phyloP scores from a whole-genome alignment of 345 rosid genomes.

The thale cress (Arabidopsis thaliana) region TAIR10.1 NC_003076.8:3849501-3850000 shows the following conservation, averaged over 20 bases:
- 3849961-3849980: slow-evolving; percentile 69
- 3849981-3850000: slow-evolving; percentile 72
- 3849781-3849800: neutral
- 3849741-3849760: slow-evolving; percentile 48
- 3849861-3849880: slow-evolving; percentile 57
- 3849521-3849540: slow-evolving; percentile 59
- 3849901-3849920: slow-evolving; percentile 70
- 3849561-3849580: slow-evolving; percentile 56
- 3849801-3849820: neutral
- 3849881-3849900: slow-evolving; percentile 61
- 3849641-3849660: slow-evolving; percentile 54
- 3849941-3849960: slow-evolving; percentile 49
- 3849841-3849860: slow-evolving; percentile 61
- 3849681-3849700: slow-evolving; percentile 73
- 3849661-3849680: slow-evolving; percentile 57
- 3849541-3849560: slow-evolving; percentile 59
- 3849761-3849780: neutral
- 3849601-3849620: neutral
- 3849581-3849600: neutral
- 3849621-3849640: neutral
- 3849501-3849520: slow-evolving; percentile 51
- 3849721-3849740: slow-evolving; percentile 56
- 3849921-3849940: slow-evolving; percentile 47
- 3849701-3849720: slow-evolving; percentile 81
- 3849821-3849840: neutral